Evolutionary conservation across 345 rosid genomes (phyloP).

Genomic region (Gossypium longicalyx): DNA sequence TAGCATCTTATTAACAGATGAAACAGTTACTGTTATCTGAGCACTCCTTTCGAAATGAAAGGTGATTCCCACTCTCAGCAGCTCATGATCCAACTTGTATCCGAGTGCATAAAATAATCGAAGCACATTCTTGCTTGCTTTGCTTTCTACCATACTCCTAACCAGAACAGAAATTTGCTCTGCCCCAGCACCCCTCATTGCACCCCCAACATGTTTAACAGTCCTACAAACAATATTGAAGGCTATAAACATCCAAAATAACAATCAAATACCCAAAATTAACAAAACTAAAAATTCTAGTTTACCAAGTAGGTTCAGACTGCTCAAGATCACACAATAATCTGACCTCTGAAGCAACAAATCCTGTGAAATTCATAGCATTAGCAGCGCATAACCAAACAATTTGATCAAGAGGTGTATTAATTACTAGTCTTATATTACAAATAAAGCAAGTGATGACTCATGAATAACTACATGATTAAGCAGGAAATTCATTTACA

Average conservation of each 20-base stretch:
- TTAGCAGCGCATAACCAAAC: constrained; percentile 5
- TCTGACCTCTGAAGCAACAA: constrained; percentile 68
- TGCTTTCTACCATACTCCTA: constrained; percentile 79
- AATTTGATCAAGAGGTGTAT: background rate
- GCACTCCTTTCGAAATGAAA: constrained; percentile 81
- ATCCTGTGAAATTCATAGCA: constrained; percentile 35
- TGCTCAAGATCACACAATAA: constrained; percentile 89
- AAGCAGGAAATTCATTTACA: background rate
- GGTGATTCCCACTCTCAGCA: constrained; percentile 82
- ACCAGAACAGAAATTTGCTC: constrained; percentile 87
- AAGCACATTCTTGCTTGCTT: constrained; percentile 91
- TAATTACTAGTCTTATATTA: background rate
- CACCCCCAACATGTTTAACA: constrained; percentile 88
- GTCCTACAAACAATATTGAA: constrained; percentile 41
- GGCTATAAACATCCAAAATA: background rate
- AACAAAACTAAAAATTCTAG: background rate
- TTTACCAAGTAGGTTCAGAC: constrained; percentile 80
- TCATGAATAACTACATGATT: background rate
- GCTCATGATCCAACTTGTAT: constrained; percentile 89
- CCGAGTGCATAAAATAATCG: constrained; percentile 75
- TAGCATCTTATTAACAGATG: constrained; percentile 78
- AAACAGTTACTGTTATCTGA: constrained; percentile 68
- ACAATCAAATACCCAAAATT: background rate
- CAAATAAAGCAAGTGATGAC: background rate
- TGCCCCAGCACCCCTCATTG: constrained; percentile 89